Conservation (phyloP, 1,139 yeast species). For the Saccharomyces hybrid region DNA sequence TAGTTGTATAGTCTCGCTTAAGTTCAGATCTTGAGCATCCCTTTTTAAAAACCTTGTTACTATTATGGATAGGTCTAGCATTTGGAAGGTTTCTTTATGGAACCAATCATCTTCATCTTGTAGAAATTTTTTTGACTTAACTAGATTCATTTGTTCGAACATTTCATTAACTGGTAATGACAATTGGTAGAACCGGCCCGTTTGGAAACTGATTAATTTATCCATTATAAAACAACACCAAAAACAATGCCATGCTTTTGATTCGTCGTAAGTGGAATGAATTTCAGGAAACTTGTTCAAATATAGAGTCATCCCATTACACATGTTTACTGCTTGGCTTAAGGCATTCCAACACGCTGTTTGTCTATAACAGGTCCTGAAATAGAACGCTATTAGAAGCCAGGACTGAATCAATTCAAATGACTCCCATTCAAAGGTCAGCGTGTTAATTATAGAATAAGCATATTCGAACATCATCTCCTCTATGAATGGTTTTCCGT, state of each 20-base stretch:
- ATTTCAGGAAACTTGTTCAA: conserved; percentile 28
- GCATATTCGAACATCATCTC: conserved; percentile 48
- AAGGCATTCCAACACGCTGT: conserved; percentile 47
- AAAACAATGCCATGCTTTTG: conserved; percentile 48
- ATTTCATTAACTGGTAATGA: conserved; percentile 36
- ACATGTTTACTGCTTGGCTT: conserved; percentile 48
- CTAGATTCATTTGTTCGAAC: background rate
- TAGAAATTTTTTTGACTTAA: conserved; percentile 1
- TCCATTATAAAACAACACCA: conserved; percentile 55
- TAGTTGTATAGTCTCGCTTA: conserved; percentile 9
- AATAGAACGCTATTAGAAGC: conserved; percentile 47
- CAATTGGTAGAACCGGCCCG: conserved; percentile 44
- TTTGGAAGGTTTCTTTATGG: conserved; percentile 28
- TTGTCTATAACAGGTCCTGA: conserved; percentile 52
- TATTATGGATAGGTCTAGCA: conserved; percentile 25
- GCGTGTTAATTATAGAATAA: conserved; percentile 39
- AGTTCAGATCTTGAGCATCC: conserved; percentile 13
- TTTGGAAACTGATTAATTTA: conserved; percentile 46
- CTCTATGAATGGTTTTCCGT: conserved; percentile 32
- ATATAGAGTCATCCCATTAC: conserved; percentile 49
- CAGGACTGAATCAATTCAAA: conserved; percentile 59
- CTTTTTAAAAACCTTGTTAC: conserved; percentile 14
- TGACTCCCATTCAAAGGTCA: conserved; percentile 63
- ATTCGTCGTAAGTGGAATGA: conserved; percentile 37
- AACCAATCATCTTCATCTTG: conserved; percentile 15